Conservation (phyloP, 768 basidiomycete genomes). For the Leccinum rimulosum region DNA sequence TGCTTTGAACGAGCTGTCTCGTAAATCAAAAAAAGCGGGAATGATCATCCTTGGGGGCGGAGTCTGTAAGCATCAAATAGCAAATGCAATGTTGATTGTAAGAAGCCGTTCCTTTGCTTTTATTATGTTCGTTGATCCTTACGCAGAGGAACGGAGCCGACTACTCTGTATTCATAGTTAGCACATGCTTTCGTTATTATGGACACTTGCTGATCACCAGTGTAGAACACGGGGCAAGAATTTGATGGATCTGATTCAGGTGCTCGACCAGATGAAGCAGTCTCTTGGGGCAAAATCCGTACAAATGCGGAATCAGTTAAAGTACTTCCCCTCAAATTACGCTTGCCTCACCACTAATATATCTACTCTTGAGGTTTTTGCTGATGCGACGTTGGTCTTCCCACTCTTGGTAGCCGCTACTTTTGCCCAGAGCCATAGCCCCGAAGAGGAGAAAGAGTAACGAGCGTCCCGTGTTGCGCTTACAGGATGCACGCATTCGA, state of each 20-base stretch:
- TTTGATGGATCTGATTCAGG: slow-evolving; percentile 99
- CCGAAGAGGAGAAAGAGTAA: neutral
- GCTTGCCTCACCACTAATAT: slow-evolving; percentile 6
- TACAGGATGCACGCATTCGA: neutral
- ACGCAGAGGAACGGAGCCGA: slow-evolving; percentile 94
- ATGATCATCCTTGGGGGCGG: slow-evolving; percentile 99
- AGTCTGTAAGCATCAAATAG: slow-evolving; percentile 99
- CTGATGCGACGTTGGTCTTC: slow-evolving; percentile 97
- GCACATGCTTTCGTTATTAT: slow-evolving; percentile 22
- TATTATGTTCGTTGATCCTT: slow-evolving; percentile 1
- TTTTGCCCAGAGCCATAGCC: slow-evolving; percentile 55
- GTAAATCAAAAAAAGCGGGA: slow-evolving; percentile 88
- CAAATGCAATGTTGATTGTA: slow-evolving; percentile 99
- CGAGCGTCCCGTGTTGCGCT: neutral
- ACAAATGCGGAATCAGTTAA: slow-evolving; percentile 81
- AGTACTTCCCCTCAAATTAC: slow-evolving; percentile 37
- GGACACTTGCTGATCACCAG: neutral
- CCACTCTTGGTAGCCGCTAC: slow-evolving; percentile 94
- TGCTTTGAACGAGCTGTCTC: slow-evolving; percentile 81
- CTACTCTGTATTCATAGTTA: slow-evolving; percentile 90
- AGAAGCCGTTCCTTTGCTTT: slow-evolving; percentile 21
- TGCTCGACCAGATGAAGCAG: slow-evolving; percentile 94
- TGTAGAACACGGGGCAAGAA: slow-evolving; percentile 95
- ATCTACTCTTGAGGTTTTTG: slow-evolving; percentile 56
- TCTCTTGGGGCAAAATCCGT: slow-evolving; percentile 98